Conservation (phyloP, 495 filamentous ascomycete species). For the Talaromyces stipitatus region DNA sequence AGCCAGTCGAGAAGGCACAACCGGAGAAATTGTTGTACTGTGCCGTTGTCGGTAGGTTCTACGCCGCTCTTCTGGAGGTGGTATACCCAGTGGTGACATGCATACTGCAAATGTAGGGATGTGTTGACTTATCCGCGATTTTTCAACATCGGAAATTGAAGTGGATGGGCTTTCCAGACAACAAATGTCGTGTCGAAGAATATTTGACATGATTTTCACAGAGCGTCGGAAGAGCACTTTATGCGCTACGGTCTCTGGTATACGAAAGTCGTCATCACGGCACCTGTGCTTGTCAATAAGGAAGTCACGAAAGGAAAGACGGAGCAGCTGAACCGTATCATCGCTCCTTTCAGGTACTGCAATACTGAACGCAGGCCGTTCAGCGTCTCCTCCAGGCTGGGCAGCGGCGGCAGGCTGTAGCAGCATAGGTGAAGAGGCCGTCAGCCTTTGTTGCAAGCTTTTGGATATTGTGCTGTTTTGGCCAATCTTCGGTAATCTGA, state of each 20-base stretch:
- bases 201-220: conserved; percentile 21
- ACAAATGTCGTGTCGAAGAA: conserved; percentile 31
- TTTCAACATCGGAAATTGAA: neutral
- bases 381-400: conserved; percentile 6
- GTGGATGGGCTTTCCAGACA: conserved; percentile 19
- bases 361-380: conserved; percentile 25
- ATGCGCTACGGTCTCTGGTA: conserved; percentile 28
- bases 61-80: conserved; percentile 14
- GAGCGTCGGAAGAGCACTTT: conserved; percentile 21
- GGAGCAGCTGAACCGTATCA: conserved; percentile 27
- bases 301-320: conserved; percentile 46
- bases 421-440: conserved; percentile 37
- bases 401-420: conserved; percentile 25
- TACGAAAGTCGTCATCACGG: conserved; percentile 22
- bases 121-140: conserved; percentile 11
- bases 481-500: conserved; percentile 21
- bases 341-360: conserved; percentile 19
- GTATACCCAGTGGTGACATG: conserved; percentile 20
- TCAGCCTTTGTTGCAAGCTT: conserved; percentile 26
- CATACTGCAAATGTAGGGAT: conserved; percentile 25
- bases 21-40: conserved; percentile 12
- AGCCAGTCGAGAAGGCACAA: conserved; percentile 16
- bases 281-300: conserved; percentile 31
- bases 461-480: conserved; percentile 16
- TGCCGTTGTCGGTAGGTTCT: conserved; percentile 6